A percentile compares a stretch with the other conserved stretches of the same genome.
Conservation (phyloP, 768 basidiomycete species). For the Butyriboletus loyo region DNA sequence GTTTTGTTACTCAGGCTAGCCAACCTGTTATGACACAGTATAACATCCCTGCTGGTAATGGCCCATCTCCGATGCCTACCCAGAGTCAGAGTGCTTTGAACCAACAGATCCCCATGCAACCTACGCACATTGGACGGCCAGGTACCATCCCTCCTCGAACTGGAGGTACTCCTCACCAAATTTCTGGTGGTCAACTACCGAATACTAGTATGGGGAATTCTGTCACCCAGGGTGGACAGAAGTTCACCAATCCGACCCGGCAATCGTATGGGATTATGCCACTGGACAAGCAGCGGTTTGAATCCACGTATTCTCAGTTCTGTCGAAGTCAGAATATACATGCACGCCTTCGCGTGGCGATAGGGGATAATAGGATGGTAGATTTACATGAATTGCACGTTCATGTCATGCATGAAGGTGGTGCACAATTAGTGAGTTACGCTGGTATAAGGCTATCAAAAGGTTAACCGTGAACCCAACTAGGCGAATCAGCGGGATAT, state of each 20-base stretch:
- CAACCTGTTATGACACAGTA: slow-evolving; percentile 15
- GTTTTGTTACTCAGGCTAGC: slow-evolving; percentile 17
- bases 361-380: slow-evolving; percentile 53
- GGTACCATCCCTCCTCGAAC: slow-evolving; percentile 37
- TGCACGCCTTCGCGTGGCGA: slow-evolving; percentile 40
- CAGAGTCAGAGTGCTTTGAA: slow-evolving; percentile 17
- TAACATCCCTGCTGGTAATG: slow-evolving; percentile 16
- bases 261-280: slow-evolving; percentile 28
- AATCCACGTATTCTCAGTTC: slow-evolving; percentile 47
- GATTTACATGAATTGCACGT: slow-evolving; percentile 59
- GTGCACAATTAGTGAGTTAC: slow-evolving; percentile 42
- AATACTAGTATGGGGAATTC: slow-evolving; percentile 31
- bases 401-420: slow-evolving; percentile 59
- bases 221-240: slow-evolving; percentile 20
- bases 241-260: slow-evolving; percentile 16
- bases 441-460: not conserved
- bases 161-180: slow-evolving; percentile 38
- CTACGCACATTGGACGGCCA: slow-evolving; percentile 29
- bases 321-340: slow-evolving; percentile 41
- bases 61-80: slow-evolving; percentile 19
- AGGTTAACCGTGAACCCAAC: slow-evolving; percentile 9
- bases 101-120: slow-evolving; percentile 33
- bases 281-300: slow-evolving; percentile 52
- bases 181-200: slow-evolving; percentile 27
- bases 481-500: slow-evolving; percentile 54